Evolutionary conservation across 305 asterid genomes (phyloP).

Genomic region (Plantago lanceolata): DNA sequence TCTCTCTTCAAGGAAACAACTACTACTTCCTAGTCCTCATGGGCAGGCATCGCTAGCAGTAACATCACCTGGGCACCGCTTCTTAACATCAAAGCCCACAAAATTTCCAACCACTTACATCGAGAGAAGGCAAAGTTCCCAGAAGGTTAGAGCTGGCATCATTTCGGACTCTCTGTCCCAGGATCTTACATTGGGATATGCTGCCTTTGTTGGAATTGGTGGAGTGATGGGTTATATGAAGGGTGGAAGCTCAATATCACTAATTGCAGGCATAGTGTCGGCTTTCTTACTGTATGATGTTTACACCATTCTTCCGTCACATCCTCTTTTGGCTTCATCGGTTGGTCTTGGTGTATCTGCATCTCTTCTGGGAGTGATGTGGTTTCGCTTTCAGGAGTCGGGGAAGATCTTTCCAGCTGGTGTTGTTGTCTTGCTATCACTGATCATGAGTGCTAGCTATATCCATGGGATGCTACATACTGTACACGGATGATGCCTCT

Average conservation of each 20-base stretch:
- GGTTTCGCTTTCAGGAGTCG: conserved; percentile 68
- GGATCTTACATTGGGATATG: conserved; percentile 76
- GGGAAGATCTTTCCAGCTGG: conserved; percentile 91
- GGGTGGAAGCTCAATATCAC: conserved; percentile 77
- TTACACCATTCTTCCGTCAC: conserved; percentile 60
- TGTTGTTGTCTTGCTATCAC: conserved; percentile 57
- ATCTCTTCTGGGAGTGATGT: conserved; percentile 76
- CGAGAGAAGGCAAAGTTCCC: conserved; percentile 18
- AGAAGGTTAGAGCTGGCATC: conserved; percentile 28
- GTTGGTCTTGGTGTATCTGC: conserved; percentile 66
- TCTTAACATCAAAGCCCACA: conserved; percentile 24
- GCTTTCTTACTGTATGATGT: conserved; percentile 49
- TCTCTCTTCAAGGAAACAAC: conserved; percentile 32
- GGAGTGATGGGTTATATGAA: conserved; percentile 80
- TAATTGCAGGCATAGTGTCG: conserved; percentile 67
- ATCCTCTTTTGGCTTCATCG: conserved; percentile 68
- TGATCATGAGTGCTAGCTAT: conserved; percentile 82
- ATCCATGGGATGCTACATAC: conserved; percentile 74
- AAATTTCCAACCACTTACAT: conserved; percentile 22
- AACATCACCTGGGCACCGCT: conserved; percentile 26
- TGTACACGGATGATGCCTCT: conserved; percentile 30
- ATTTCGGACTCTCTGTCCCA: conserved; percentile 72
- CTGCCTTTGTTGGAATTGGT: conserved; percentile 71
- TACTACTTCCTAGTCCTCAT: conserved; percentile 22
- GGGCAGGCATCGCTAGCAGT: conserved; percentile 3